Evolutionary conservation across 805 yeast genomes (phyloP).

Genomic region (Starmerella gropengiesseri): DNA sequence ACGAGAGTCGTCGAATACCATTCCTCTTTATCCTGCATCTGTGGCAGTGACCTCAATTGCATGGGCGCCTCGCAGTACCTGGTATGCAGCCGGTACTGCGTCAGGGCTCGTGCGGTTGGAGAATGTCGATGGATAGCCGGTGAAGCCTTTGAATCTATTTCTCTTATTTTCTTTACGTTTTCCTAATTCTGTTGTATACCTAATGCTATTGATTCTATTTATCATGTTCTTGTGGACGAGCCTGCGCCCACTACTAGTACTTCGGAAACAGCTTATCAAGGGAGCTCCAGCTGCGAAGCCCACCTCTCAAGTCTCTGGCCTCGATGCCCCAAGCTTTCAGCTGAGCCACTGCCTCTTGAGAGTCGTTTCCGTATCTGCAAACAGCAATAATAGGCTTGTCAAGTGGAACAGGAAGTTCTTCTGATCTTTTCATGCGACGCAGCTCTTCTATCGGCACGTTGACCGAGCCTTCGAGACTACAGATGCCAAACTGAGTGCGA

Average conservation of each 20-base stretch:
- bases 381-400: slow-evolving; percentile 43
- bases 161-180: no score
- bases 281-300: slow-evolving; percentile 56
- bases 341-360: slow-evolving; percentile 59
- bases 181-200: no score
- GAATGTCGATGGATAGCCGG: slow-evolving; percentile 12
- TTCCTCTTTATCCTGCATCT: slow-evolving; percentile 37
- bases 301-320: slow-evolving; percentile 67
- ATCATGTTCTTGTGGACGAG: no score
- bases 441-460: slow-evolving; percentile 53
- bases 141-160: no score
- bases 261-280: slow-evolving; percentile 54
- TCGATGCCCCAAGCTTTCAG: slow-evolving; percentile 42
- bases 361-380: slow-evolving; percentile 87
- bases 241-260: slow-evolving; percentile 33
- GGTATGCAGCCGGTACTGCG: slow-evolving; percentile 44
- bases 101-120: slow-evolving; percentile 41
- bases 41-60: slow-evolving; percentile 40
- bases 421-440: slow-evolving; percentile 28
- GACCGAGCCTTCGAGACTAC: slow-evolving; percentile 45
- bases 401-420: slow-evolving; percentile 17
- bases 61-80: slow-evolving; percentile 52
- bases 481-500: slow-evolving; percentile 58
- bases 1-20: slow-evolving; percentile 23
- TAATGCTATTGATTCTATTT: no score